Conservation (phyloP, 2,329 filamentous ascomycete species). For the Colletotrichum scovillei region DNA sequence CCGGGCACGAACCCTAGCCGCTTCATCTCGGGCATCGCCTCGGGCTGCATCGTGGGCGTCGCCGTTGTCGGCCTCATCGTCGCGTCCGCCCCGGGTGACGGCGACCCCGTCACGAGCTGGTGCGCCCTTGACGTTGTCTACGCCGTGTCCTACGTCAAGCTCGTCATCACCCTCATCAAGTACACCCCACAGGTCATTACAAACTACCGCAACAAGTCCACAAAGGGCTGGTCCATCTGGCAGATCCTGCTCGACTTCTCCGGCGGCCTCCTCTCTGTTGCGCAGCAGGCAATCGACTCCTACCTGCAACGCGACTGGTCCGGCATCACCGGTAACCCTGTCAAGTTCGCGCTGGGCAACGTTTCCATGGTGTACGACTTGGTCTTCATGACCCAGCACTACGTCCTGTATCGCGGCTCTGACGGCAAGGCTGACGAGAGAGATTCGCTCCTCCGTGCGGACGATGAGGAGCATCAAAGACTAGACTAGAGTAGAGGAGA, state of each 20-base stretch:
- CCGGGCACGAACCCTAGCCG: slow-evolving; percentile 65
- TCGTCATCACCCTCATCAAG: slow-evolving; percentile 89
- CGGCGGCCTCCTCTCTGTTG: slow-evolving; percentile 84
- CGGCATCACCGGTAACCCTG: slow-evolving; percentile 89
- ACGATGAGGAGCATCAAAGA: slow-evolving; percentile 36
- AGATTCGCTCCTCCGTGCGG: slow-evolving; percentile 31
- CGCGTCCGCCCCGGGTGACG: slow-evolving; percentile 47
- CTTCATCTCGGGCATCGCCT: slow-evolving; percentile 75
- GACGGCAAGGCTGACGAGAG: slow-evolving; percentile 36
- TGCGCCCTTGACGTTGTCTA: slow-evolving; percentile 73
- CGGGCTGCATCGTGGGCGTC: slow-evolving; percentile 74
- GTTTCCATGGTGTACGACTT: slow-evolving; percentile 88
- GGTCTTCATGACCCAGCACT: slow-evolving; percentile 91
- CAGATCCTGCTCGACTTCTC: slow-evolving; percentile 86
- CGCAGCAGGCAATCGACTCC: slow-evolving; percentile 87
- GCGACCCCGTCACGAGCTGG: slow-evolving; percentile 61
- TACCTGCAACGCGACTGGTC: slow-evolving; percentile 88
- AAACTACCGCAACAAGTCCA: slow-evolving; percentile 88
- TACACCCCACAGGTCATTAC: slow-evolving; percentile 88
- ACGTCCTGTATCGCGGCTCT: slow-evolving; percentile 72
- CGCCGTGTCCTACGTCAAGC: slow-evolving; percentile 87
- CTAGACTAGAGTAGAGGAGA: slow-evolving; percentile 26
- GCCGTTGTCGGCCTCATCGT: slow-evolving; percentile 61
- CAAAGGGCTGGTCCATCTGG: slow-evolving; percentile 86
- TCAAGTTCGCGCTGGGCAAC: slow-evolving; percentile 89